Conservation (phyloP, 139 green algal genomes). For the Picochlorum sp. region DNA sequence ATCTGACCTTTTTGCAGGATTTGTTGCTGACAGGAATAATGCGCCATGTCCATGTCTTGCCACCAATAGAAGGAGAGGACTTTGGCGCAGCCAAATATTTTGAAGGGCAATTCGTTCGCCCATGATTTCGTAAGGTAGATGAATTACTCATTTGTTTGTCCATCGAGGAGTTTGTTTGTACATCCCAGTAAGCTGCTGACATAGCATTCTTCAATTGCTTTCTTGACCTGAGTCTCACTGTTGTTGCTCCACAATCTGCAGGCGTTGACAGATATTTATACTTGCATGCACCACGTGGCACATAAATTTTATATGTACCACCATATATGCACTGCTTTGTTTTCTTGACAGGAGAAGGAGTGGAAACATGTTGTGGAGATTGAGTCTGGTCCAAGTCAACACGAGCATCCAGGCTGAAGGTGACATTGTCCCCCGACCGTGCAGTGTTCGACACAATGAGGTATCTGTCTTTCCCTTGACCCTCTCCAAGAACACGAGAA, state of each 20-base stretch:
- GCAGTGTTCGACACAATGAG: not conserved
- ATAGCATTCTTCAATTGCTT: not conserved
- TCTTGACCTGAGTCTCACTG: not conserved
- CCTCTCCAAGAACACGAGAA: not conserved
- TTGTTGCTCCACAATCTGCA: conserved; percentile 1
- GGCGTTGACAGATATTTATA: not conserved
- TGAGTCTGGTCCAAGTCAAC: not conserved
- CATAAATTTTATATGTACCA: not conserved
- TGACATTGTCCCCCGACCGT: not conserved
- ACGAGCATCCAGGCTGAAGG: not conserved
- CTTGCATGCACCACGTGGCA: conserved; percentile 1
- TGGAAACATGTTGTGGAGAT: not conserved
- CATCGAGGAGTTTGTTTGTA: not conserved
- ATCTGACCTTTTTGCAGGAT: conserved; percentile 1
- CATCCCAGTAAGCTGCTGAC: not conserved
- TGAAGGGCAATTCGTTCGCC: conserved; percentile 3
- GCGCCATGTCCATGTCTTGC: not conserved
- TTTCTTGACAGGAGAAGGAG: not conserved
- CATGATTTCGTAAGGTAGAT: not conserved
- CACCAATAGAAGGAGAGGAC: not conserved
- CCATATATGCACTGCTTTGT: not conserved
- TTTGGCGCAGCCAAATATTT: conserved; percentile 4
- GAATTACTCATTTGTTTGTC: not conserved
- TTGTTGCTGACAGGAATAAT: conserved; percentile 3
- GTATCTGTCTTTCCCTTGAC: not conserved